Base-by-base conservation (phyloP, 805 yeast species). In the Hanseniaspora lindneri region DNA sequence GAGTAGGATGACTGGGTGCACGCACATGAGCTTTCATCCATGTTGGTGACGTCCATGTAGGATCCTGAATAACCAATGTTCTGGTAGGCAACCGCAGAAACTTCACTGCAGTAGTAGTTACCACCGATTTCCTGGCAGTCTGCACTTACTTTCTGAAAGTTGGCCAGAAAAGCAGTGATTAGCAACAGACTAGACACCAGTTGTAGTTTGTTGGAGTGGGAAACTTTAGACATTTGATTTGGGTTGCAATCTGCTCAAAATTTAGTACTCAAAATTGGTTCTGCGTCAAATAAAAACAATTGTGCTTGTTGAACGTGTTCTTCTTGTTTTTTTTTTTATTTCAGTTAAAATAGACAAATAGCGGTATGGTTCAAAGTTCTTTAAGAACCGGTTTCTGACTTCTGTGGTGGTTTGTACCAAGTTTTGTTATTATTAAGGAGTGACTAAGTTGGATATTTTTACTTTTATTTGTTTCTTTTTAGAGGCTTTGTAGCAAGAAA, bases 51-150 rank as follows among this genome's bases (percentile, higher is more conserved):
- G 56, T 82, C 88, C 57, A 70, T 59, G 71, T 84, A 92, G 20
- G 87, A 67, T 56, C 96, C 96, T 20, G 92, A 74, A 65, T 73
- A 85, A 30, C 97, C 97, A 51, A 92, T 75, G 56, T 78, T 77
- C 40, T 70, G 55, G 71, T 83, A 85, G 51, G 71, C 68, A 52
- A 84, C 72, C 53, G 84, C 88, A 53, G 67, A 59, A 46, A 83
- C 83, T 54, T 76, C 66, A 55, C 75, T 66, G 70, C 96, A 87
- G 76, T 82, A 88, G 73, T 80, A 81, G 72, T 85, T 85, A 56
- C 96, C 95, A 54, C 66, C 73, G 35, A 71, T 73, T 53, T 65
- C 61, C 39, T 67, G 55, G 60, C 81, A 76, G 24, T 58, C 62
- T 35, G 71, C 71, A 29, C 58, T 54, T 5, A 56, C 63, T 29